A percentile compares a stretch with the other conserved stretches of the same genome.
Evolutionary conservation across 202 grass and related monocot genomes (phyloP).

Genomic region (Zoysia matrella): DNA sequence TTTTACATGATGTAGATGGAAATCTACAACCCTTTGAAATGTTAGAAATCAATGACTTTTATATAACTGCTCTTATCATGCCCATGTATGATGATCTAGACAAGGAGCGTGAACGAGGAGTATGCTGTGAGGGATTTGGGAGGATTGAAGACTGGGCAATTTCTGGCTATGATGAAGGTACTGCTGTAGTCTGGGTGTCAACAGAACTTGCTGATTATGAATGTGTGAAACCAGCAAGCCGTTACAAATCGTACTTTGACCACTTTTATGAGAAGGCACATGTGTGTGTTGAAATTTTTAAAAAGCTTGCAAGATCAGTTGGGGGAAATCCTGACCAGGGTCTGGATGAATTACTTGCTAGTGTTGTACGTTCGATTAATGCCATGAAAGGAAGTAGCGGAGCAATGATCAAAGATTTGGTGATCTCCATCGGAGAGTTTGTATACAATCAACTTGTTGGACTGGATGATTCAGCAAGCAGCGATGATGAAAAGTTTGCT

Average conservation of each 20-base stretch:
- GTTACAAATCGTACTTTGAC: conserved; percentile 84
- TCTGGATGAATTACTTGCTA: conserved; percentile 91
- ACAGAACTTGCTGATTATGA: conserved; percentile 97
- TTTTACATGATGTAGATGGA: conserved; percentile 87
- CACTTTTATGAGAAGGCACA: conserved; percentile 91
- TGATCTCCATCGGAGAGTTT: conserved; percentile 88
- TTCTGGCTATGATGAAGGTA: conserved; percentile 99
- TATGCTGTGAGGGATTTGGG: conserved; percentile 96
- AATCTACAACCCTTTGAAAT: conserved; percentile 96
- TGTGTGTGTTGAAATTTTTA: conserved; percentile 89
- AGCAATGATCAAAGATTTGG: conserved; percentile 82
- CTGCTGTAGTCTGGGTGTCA: conserved; percentile 81
- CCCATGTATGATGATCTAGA: conserved; percentile 85
- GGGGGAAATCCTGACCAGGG: conserved; percentile 82
- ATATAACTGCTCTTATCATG: conserved; percentile 93
- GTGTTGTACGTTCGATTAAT: conserved; percentile 88
- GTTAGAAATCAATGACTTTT: conserved; percentile 93
- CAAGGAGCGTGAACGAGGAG: conserved; percentile 85
- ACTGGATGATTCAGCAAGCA: conserved; percentile 64
- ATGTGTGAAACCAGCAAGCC: conserved; percentile 89
- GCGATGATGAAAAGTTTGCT: conserved; percentile 64
- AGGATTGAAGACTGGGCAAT: conserved; percentile 94
- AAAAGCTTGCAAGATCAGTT: conserved; percentile 76
- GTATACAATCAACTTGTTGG: conserved; percentile 91
- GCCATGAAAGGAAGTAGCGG: conserved; percentile 66